Evolutionary conservation across 2,329 filamentous ascomycete genomes (phyloP), one percentile per base, ranked within the genome.

Genomic region (Diaporthe citri): DNA sequence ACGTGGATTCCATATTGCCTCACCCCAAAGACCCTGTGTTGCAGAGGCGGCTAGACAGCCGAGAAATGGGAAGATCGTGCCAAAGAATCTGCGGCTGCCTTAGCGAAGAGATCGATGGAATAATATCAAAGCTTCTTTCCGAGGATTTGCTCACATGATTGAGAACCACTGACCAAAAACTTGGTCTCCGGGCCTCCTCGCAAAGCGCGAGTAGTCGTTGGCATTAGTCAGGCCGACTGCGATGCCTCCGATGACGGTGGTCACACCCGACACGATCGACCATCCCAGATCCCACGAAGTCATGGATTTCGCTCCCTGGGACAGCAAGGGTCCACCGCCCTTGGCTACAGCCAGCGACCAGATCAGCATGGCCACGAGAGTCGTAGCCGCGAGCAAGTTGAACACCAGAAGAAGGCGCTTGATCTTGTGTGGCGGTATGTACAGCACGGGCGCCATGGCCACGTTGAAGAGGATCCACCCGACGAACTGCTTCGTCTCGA

Each of bases 231-330:
- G 64, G 81, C 82, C 8, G 79, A 83, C 41, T 82, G 80, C 20
- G 78, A 79, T 74, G n/a, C 73, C 73, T 12, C 84, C 83, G 78
- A 86, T 81, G 73, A 84, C 81, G 69, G 81, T 79, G 77, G 85
- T 85, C 74, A 86, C 82, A 55, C 83, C 84, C 22, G 77, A 77
- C 76, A 85, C 81, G 71, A 85, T 79, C 62, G 80, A 78, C 84
- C 84, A 85, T 41, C 83, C 84, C 0, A 84, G 80, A 3, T 77
- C 77, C 0, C 79, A 76, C 7, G 80, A 79, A 5, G 77, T 79
- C 17, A 79, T 76, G 28, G 79, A 75, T 13, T 78, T 79, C n/a
- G 79, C 78, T 4, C 78, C 76, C 2, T 79, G 78, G 4, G 80
- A 82, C 25, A 81, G 76, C 60, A 83, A 78, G n/a, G 76, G 76